A percentile compares a stretch with the other conserved stretches of the same genome.
These are phyloP conservation scores for Mycosphaerella sp. DNA, from an alignment of 2,329 filamentous ascomycete genomes.

Conservation along the genomic window DNA sequence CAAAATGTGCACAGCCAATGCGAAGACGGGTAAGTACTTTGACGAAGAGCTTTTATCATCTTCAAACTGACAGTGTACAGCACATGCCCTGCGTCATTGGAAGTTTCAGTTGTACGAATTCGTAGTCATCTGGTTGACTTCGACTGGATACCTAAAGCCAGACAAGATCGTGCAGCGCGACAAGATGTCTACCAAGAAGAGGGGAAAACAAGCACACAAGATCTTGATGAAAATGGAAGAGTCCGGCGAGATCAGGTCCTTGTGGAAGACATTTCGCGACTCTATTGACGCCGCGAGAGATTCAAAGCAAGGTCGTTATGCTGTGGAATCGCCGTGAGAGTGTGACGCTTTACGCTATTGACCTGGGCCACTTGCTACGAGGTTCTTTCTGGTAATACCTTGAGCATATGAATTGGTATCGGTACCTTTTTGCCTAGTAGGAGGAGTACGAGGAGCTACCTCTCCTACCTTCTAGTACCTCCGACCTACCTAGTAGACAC, in stretches of 20 bases:
- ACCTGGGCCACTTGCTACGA: no score
- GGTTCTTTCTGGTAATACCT: no score
- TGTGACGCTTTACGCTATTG: no score
- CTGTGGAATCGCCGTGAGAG: background rate
- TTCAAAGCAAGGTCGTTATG: conserved; percentile 35
- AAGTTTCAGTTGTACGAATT: conserved; percentile 65
- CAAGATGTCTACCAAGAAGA: conserved; percentile 53
- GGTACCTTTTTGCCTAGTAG: no score
- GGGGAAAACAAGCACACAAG: conserved; percentile 54
- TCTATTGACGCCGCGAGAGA: conserved; percentile 55
- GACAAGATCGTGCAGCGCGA: conserved; percentile 56
- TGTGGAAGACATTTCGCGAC: conserved; percentile 61
- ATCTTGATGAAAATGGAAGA: conserved; percentile 60
- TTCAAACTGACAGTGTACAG: conserved; percentile 34
- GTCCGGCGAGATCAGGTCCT: conserved; percentile 51
- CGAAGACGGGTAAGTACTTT: background rate
- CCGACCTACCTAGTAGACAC: no score
- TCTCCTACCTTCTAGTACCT: no score
- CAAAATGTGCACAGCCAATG: conserved; percentile 38
- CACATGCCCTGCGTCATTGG: conserved; percentile 70
- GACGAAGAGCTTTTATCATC: conserved; percentile 45
- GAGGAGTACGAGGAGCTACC: no score
- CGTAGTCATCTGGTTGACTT: conserved; percentile 57
- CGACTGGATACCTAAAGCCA: conserved; percentile 52
- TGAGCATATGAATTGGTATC: no score